A percentile compares a stretch with the other conserved stretches of the same genome.
Conservation (phyloP, 108 stramenopile genomes). For the Skeletonema marinoi region DNA sequence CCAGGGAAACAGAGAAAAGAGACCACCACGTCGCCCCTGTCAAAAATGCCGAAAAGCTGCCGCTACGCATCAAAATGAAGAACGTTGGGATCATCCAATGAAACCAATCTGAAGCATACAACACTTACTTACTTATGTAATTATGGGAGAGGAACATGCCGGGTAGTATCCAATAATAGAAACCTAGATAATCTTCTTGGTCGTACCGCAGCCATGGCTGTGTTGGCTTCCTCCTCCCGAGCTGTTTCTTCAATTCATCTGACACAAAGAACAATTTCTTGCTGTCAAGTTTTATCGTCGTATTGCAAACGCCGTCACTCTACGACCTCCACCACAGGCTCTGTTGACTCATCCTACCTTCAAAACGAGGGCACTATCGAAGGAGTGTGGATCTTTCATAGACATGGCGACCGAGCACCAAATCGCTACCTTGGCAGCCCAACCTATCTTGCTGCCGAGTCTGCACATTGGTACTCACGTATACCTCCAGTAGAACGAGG, state of each 20-base stretch:
- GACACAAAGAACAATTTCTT: background rate
- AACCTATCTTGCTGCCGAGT: constrained; percentile 44
- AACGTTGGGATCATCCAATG: too few relatives aligned
- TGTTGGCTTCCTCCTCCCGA: background rate
- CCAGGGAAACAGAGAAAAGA: too few relatives aligned
- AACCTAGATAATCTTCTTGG: background rate
- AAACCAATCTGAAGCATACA: too few relatives aligned
- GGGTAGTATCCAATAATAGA: background rate
- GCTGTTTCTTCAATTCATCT: background rate
- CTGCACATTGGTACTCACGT: constrained; percentile 58
- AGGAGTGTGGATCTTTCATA: constrained; percentile 75
- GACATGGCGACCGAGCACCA: constrained; percentile 81
- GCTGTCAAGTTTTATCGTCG: background rate
- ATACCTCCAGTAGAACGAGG: constrained; percentile 40
- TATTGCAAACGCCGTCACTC: background rate
- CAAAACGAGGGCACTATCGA: constrained; percentile 55
- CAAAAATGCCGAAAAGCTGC: too few relatives aligned
- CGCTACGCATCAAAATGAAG: too few relatives aligned
- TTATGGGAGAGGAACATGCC: background rate
- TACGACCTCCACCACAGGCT: background rate
- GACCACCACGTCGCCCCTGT: too few relatives aligned
- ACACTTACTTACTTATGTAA: too few relatives aligned
- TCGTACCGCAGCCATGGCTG: background rate
- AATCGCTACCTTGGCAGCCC: constrained; percentile 49
- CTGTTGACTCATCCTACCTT: background rate